Percentiles rank a stretch among this genome's conserved stretches.
phyloP scores from a whole-genome alignment of 1,284 basidiomycete species.

The Sphagnurus paluster region DNA sequence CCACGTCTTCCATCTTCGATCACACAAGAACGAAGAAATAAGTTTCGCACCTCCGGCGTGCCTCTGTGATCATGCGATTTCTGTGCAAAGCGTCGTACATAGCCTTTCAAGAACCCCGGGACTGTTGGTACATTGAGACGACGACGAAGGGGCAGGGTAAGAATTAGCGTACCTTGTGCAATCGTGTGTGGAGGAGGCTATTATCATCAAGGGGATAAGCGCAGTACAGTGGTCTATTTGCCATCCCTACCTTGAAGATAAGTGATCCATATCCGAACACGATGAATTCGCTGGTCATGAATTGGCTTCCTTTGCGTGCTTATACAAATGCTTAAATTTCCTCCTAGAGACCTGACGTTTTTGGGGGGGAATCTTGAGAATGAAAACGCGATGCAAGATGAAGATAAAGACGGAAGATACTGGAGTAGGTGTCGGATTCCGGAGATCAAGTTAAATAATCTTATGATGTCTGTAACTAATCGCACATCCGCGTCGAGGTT shows the following conservation, averaged over 20 bases:
- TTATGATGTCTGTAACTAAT: too few relatives aligned
- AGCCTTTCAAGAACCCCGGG: conserved; percentile 83
- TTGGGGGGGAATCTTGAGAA: too few relatives aligned
- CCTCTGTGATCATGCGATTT: conserved; percentile 86
- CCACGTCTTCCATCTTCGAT: not conserved
- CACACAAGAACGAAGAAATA: not conserved
- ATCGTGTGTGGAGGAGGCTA: conserved; percentile 76
- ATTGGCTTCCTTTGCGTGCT: too few relatives aligned
- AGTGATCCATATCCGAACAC: conserved; percentile 84
- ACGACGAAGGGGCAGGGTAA: not conserved
- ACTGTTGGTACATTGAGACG: conserved; percentile 35
- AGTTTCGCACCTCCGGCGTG: conserved; percentile 62
- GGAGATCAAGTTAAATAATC: too few relatives aligned
- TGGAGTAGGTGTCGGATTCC: too few relatives aligned
- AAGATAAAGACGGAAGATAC: too few relatives aligned
- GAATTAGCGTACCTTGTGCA: conserved; percentile 44
- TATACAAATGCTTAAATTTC: too few relatives aligned
- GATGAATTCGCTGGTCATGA: too few relatives aligned
- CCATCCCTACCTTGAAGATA: conserved; percentile 66
- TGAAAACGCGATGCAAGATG: too few relatives aligned
- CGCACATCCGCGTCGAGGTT: too few relatives aligned
- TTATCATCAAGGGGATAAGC: not conserved
- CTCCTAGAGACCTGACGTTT: too few relatives aligned
- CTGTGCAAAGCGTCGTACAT: conserved; percentile 85
- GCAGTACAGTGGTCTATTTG: not conserved